Evolutionary conservation across 192 early-diverging fungal species (phyloP).

Genomic region (Gonapodya prolifera): DNA sequence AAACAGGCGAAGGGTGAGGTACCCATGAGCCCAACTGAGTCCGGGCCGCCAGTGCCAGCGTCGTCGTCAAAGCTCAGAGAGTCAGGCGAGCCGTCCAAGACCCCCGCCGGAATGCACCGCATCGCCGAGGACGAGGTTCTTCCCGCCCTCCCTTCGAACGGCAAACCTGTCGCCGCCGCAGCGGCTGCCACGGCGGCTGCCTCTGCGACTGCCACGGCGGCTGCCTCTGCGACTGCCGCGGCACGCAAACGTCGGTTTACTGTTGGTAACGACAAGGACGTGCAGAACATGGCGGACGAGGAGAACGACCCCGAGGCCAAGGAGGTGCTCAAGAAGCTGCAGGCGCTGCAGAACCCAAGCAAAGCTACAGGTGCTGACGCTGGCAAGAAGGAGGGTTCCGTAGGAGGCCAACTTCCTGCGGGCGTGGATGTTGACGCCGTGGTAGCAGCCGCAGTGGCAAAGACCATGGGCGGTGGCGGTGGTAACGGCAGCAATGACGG

Average conservation of each 20-base stretch:
- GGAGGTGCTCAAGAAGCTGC: conserved; percentile 21
- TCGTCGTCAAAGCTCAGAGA: no score
- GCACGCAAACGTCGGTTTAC: conserved; percentile 23
- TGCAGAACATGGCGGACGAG: conserved; percentile 28
- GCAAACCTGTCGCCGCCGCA: no score
- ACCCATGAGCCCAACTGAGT: not conserved
- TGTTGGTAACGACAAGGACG: conserved; percentile 32
- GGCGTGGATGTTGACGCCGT: no score
- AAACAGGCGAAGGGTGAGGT: conserved; percentile 19
- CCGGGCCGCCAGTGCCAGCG: no score
- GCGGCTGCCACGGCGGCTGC: no score
- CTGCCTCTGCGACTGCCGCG: no score
- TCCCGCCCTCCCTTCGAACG: no score
- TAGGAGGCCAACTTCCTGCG: not conserved
- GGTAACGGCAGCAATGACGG: no score
- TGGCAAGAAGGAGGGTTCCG: not conserved
- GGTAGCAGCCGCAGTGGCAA: no score
- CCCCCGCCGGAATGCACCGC: not conserved
- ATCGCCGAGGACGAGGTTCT: conserved; percentile 5
- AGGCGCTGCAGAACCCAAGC: conserved; percentile 8
- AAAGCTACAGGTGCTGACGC: not conserved
- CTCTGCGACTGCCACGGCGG: no score
- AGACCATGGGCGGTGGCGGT: no score
- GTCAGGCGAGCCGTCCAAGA: no score
- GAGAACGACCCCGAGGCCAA: conserved; percentile 21